Base-by-base conservation (phyloP, 495 filamentous ascomycete genomes). In the Lophiotrema nucula region DNA sequence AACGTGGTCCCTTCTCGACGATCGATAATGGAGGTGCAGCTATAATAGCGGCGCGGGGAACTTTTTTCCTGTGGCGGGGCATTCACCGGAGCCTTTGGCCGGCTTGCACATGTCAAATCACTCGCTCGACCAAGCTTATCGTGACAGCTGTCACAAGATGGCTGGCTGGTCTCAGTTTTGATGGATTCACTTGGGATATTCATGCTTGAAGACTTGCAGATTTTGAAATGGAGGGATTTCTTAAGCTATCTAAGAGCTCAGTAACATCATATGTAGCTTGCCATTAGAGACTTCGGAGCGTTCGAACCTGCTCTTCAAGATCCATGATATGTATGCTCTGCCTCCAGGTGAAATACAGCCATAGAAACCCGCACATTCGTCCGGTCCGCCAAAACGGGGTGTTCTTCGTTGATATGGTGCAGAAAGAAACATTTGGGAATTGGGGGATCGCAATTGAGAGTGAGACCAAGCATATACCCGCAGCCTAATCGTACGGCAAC, bases 391-490 rank as follows among this genome's bases (percentile, higher is more conserved):
- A 43, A 27, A 5, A 44, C 39, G 48, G 39, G 56, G 46, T 44
- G 24, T 37, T 8, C 37, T 39, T 48, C 48, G 39, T 47, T 38
- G 56, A 60, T 56, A 48, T 58, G 57, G 58, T 61, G 51, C 41
- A 61, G 33, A 55, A 50, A 48, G 41, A 53, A 44, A 55, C 42
- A 38, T 25, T 19, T 15, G 58, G 58, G 21, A 45, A 56, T 8
- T 8, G 11, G 28, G 55, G 55, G 35, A 56, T 56, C 31, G 55
- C 50, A n/a, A 45, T 24, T 21, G 21, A 35, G 50, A 53, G 50
- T 11, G 16, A 44, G 26, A 54, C 38, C 38, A 45, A 10, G 35
- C 51, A 53, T 23, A 44, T 22, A 19, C 38, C 38, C 38, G 22
- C 13, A 27, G 31, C 33, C 51, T 18, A 42, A 39, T 24, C 33